Conservation (phyloP, 1,284 basidiomycete genomes). For the Hypsizygus ulmarius region DNA sequence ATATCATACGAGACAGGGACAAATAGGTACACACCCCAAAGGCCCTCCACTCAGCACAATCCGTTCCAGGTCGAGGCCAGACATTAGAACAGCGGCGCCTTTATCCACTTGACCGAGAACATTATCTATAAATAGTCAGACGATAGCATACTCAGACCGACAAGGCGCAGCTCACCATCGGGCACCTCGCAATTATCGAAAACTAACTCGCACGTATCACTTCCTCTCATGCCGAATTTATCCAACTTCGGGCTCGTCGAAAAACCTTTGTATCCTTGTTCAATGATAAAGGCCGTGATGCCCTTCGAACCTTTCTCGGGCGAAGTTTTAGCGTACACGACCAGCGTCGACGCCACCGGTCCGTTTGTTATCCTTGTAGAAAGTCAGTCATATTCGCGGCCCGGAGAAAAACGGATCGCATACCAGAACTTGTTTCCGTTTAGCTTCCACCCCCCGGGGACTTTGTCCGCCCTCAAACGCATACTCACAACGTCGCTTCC, state of each 20-base stretch:
- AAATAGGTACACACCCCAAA: slow-evolving; percentile 44
- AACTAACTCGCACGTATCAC: slow-evolving; percentile 91
- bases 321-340: slow-evolving; percentile 91
- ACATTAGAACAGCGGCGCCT: slow-evolving; percentile 90
- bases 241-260: slow-evolving; percentile 89
- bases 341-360: slow-evolving; percentile 83
- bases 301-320: slow-evolving; percentile 81
- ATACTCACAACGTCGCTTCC: slow-evolving; percentile 95
- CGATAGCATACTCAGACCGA: slow-evolving; percentile 7
- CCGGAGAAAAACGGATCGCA: slow-evolving; percentile 20
- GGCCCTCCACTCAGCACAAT: slow-evolving; percentile 84
- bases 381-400: slow-evolving; percentile 5
- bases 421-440: slow-evolving; percentile 95
- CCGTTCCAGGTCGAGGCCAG: slow-evolving; percentile 89
- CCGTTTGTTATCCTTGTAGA: slow-evolving; percentile 89
- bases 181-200: slow-evolving; percentile 92
- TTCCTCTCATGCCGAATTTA: slow-evolving; percentile 96
- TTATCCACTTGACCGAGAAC: slow-evolving; percentile 79
- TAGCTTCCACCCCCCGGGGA: slow-evolving; percentile 72
- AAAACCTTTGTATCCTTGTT: slow-evolving; percentile 81
- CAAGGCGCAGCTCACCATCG: slow-evolving; percentile 48
- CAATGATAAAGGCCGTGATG: slow-evolving; percentile 91
- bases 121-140: slow-evolving; percentile 55
- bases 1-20: background rate
- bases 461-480: slow-evolving; percentile 77